These are phyloP conservation scores for Chlamydomonas incerta DNA, from an alignment of 139 green algal species.

Conservation along the genomic window DNA sequence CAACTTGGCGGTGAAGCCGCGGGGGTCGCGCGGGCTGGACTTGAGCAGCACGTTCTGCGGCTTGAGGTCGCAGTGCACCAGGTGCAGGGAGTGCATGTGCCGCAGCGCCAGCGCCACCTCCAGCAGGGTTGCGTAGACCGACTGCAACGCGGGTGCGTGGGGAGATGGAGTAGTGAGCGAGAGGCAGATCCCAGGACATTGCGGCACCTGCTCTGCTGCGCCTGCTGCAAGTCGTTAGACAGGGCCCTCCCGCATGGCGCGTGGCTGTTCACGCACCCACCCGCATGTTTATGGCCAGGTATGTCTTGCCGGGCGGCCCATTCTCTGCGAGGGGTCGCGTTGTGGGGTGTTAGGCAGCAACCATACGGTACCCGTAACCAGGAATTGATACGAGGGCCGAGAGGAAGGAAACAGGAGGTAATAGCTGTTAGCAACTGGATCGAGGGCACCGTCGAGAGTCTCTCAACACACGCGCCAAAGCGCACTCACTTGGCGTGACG, in stretches of 20 bases:
- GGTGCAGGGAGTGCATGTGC: constrained; percentile 27
- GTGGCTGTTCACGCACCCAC: no score
- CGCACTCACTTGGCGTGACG: constrained; percentile 21
- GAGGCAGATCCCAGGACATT: neutral
- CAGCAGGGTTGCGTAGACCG: constrained; percentile 28
- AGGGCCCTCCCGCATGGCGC: neutral
- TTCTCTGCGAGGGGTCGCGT: neutral
- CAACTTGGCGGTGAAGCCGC: constrained; percentile 26
- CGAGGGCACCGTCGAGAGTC: no score
- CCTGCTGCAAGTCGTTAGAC: no score
- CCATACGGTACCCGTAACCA: no score
- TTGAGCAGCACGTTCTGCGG: constrained; percentile 46
- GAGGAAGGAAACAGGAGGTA: no score
- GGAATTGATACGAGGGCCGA: no score
- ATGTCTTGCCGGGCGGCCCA: neutral
- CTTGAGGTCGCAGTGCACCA: constrained; percentile 45
- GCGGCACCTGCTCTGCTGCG: no score
- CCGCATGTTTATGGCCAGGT: constrained; percentile 30
- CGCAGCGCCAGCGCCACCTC: constrained; percentile 34
- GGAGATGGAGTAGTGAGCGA: neutral
- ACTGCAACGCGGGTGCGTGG: no score
- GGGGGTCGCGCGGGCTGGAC: constrained; percentile 14
- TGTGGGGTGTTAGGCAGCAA: no score
- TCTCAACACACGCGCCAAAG: no score
- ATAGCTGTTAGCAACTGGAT: no score